These are phyloP conservation scores for Ophiobolus disseminans DNA, from an alignment of 2,329 filamentous ascomycete genomes.

Conservation along the genomic window DNA sequence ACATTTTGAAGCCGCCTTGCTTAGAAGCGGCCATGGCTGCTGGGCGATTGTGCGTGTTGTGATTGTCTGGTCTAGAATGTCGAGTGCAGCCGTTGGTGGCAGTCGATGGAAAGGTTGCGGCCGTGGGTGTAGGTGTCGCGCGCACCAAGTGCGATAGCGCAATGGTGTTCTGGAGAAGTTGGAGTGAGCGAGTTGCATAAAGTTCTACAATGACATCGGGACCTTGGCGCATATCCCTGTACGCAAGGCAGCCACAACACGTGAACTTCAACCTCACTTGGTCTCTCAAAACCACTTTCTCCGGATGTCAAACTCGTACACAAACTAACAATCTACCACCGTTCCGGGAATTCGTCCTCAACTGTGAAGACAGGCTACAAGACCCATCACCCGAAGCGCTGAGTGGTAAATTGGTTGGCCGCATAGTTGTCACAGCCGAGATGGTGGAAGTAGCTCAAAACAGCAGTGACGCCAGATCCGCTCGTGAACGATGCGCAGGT, in stretches of 20 bases:
- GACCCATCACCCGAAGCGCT: too few species aligned
- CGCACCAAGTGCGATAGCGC: not conserved
- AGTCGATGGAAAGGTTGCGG: not conserved
- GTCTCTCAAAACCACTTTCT: too few species aligned
- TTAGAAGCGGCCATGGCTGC: conserved; percentile 45
- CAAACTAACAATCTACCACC: too few species aligned
- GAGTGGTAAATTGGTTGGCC: too few species aligned
- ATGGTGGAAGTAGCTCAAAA: too few species aligned
- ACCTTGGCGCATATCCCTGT: conserved; percentile 27
- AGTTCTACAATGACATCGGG: conserved; percentile 31
- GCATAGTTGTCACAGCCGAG: too few species aligned
- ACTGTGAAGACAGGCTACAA: too few species aligned
- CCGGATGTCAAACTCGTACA: too few species aligned
- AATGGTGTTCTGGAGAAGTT: conserved; percentile 4
- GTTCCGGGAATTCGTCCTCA: too few species aligned
- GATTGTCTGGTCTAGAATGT: conserved; percentile 1
- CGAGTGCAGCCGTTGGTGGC: not conserved
- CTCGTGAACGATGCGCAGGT: too few species aligned
- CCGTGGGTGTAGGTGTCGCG: not conserved
- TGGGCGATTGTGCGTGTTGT: conserved; percentile 1
- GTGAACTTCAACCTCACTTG: conserved; percentile 1
- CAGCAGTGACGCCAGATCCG: too few species aligned
- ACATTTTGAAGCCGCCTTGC: conserved; percentile 46
- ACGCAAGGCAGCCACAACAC: conserved; percentile 3
- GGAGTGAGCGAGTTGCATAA: conserved; percentile 3